phyloP scores from a whole-genome alignment of 2,329 filamentous ascomycete species.

The Cordyceps tenuipes region DNA sequence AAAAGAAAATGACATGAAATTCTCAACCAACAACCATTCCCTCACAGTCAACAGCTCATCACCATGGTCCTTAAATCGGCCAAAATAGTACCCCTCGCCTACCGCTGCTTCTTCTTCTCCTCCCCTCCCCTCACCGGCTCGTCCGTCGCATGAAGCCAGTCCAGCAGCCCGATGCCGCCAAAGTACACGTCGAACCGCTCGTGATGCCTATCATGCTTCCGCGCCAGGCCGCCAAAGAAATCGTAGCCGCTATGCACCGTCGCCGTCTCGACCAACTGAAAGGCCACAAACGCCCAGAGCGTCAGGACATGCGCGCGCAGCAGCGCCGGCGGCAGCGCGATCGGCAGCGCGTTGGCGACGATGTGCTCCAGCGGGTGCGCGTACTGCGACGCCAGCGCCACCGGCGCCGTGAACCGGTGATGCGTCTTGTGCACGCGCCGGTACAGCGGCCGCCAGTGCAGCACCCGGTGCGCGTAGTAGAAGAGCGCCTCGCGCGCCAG shows the following conservation, averaged over 20 bases:
- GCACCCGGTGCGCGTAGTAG: conserved; percentile 46
- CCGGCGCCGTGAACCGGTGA: conserved; percentile 47
- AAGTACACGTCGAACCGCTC: conserved; percentile 48
- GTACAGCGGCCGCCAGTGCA: conserved; percentile 43
- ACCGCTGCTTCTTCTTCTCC: neutral
- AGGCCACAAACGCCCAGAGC: conserved; percentile 40
- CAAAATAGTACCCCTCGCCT: neutral
- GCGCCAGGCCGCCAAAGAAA: conserved; percentile 38
- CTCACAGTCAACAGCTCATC: no score
- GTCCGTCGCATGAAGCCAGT: conserved; percentile 47
- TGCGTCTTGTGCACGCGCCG: conserved; percentile 45
- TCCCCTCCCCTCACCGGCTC: conserved; percentile 12
- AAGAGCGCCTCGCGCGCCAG: conserved; percentile 42
- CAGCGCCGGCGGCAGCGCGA: conserved; percentile 39
- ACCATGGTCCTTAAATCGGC: neutral
- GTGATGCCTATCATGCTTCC: conserved; percentile 49
- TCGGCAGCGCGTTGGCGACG: conserved; percentile 43
- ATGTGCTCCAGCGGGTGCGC: conserved; percentile 50
- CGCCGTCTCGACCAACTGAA: conserved; percentile 41
- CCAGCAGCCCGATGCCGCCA: conserved; percentile 42
- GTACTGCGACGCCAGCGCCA: conserved; percentile 47
- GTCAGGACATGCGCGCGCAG: conserved; percentile 42
- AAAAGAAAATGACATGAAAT: neutral
- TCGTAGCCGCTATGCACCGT: conserved; percentile 52
- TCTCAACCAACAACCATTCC: neutral